Percentiles rank a stretch among this genome's conserved stretches.
These are phyloP conservation scores for Leishmania braziliensis DNA, from an alignment of 208 protist species.

Conservation along the genomic window DNA sequence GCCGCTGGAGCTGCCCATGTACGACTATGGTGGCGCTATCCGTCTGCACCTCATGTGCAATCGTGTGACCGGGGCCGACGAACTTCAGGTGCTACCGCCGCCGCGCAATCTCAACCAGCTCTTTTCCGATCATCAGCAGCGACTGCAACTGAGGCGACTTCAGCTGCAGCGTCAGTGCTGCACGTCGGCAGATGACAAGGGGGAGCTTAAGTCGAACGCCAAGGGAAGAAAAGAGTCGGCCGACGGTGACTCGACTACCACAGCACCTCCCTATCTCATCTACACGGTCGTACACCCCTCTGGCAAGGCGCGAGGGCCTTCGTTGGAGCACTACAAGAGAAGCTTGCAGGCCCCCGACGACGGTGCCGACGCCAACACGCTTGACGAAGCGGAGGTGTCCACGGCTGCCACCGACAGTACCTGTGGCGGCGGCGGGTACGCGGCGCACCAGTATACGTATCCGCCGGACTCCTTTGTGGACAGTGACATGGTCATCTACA, in stretches of 20 bases:
- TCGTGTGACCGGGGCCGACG: slow-evolving; percentile 20
- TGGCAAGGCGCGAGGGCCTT: slow-evolving; percentile 24
- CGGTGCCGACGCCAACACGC: slow-evolving; percentile 2
- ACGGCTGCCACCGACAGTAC: neutral
- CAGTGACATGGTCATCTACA: slow-evolving; percentile 58
- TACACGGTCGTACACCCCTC: slow-evolving; percentile 41
- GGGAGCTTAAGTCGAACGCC: neutral
- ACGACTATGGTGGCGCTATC: slow-evolving; percentile 56
- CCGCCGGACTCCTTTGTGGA: slow-evolving; percentile 45
- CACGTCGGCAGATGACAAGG: neutral
- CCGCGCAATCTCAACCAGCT: slow-evolving; percentile 36
- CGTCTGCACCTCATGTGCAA: slow-evolving; percentile 36
- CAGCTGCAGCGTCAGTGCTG: slow-evolving; percentile 9
- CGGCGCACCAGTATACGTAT: slow-evolving; percentile 43
- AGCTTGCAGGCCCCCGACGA: slow-evolving; percentile 22
- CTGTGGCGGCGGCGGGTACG: neutral
- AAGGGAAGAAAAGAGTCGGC: neutral
- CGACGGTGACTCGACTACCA: neutral
- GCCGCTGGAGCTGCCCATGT: slow-evolving; percentile 37
- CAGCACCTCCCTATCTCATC: slow-evolving; percentile 22
- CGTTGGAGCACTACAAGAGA: slow-evolving; percentile 31
- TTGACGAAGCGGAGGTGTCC: slow-evolving; percentile 7
- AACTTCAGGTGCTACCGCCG: slow-evolving; percentile 42
- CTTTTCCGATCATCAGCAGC: slow-evolving; percentile 28
- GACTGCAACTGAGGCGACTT: slow-evolving; percentile 4